These are phyloP conservation scores for Diaporthe helianthi DNA, from an alignment of 2,329 filamentous ascomycete genomes.

Conservation along the genomic window DNA sequence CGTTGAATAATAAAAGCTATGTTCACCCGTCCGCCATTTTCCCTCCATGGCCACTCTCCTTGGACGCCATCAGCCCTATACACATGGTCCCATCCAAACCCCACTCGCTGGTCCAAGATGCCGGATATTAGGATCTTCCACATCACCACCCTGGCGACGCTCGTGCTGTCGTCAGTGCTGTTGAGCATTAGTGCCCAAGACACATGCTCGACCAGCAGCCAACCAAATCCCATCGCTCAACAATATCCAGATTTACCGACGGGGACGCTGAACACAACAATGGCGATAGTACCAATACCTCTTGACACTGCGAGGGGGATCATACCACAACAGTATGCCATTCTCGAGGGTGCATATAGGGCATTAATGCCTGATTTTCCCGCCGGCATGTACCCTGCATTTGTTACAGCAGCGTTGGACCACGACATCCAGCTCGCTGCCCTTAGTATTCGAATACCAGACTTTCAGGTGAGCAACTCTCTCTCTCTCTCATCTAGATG, in stretches of 20 bases:
- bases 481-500: too few species aligned
- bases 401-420: slow-evolving; percentile 57
- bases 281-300: slow-evolving; percentile 59
- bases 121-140: slow-evolving; percentile 23
- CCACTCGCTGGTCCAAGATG: slow-evolving; percentile 28
- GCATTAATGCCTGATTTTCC: slow-evolving; percentile 57
- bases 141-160: slow-evolving; percentile 21
- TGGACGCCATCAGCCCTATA: background rate
- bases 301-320: slow-evolving; percentile 53
- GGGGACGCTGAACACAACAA: slow-evolving; percentile 61
- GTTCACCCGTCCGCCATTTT: background rate
- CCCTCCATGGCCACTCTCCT: background rate
- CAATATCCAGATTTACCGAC: slow-evolving; percentile 56
- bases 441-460: slow-evolving; percentile 48
- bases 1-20: background rate
- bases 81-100: background rate
- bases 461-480: slow-evolving; percentile 53
- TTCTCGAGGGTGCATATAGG: slow-evolving; percentile 57
- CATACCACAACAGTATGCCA: slow-evolving; percentile 56
- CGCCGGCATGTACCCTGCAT: slow-evolving; percentile 58
- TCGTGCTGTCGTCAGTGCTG: slow-evolving; percentile 29
- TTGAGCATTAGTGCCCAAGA: slow-evolving; percentile 23
- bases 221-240: slow-evolving; percentile 56
- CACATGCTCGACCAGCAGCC: slow-evolving; percentile 41
- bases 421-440: slow-evolving; percentile 56